phyloP scores from a whole-genome alignment of 139 green algal genomes.

The Ettlia oleoabundans region DNA sequence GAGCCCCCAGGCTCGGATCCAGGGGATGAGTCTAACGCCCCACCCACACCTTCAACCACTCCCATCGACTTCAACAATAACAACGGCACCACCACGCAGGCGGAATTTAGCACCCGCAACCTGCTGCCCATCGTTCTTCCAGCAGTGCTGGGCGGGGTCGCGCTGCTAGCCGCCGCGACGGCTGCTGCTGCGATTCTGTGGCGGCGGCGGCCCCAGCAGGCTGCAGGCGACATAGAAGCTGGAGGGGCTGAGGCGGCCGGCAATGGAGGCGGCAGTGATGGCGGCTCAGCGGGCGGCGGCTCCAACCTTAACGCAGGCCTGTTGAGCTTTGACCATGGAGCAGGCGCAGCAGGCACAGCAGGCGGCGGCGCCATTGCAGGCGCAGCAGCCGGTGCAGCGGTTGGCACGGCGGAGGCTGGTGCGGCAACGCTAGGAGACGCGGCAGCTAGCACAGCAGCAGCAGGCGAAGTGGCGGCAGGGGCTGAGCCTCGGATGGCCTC shows the following conservation, averaged over 20 bases:
- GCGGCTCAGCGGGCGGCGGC: not conserved
- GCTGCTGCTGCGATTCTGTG: not conserved
- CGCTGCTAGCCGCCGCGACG: not conserved
- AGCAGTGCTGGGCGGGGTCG: not conserved
- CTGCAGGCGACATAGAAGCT: not conserved
- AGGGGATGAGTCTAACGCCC: not conserved
- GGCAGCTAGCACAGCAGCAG: no score
- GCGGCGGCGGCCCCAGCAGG: not conserved
- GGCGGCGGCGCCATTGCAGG: no score
- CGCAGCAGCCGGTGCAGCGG: no score
- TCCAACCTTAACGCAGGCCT: no score
- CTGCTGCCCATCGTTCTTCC: slow-evolving; percentile 19
- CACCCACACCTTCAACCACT: not conserved
- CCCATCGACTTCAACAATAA: not conserved
- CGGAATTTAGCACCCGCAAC: not conserved
- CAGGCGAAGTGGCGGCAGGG: not conserved
- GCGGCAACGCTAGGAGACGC: no score
- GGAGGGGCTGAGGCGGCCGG: no score
- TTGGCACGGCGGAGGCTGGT: no score
- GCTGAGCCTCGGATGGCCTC: not conserved
- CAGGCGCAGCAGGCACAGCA: slow-evolving; percentile 11
- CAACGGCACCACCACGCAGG: not conserved
- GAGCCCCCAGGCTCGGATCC: not conserved
- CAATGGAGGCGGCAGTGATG: not conserved
- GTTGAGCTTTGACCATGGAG: no score